Conservation (phyloP, 1,284 basidiomycete species). For the Vanrija pseudolonga region DNA sequence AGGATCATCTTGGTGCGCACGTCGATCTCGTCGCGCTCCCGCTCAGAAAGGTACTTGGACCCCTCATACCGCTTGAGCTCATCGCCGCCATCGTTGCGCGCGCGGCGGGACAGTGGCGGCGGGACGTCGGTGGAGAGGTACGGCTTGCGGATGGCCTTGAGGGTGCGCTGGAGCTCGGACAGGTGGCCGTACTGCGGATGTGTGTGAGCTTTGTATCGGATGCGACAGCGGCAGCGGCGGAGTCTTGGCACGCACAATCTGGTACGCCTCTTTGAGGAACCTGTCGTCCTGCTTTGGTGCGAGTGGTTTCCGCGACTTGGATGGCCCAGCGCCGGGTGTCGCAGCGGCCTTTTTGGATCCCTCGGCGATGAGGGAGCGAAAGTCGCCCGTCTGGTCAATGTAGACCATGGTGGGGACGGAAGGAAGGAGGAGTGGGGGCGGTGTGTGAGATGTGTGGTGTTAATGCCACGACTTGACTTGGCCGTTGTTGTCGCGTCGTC, state of each 20-base stretch:
- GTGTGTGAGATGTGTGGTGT: not conserved
- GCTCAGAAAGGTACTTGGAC: constrained; percentile 52
- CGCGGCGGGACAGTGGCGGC: constrained; percentile 27
- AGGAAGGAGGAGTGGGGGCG: not conserved
- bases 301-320: constrained; percentile 11
- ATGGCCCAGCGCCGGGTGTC: constrained; percentile 11
- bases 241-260: constrained; percentile 34
- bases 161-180: constrained; percentile 28
- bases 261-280: constrained; percentile 48
- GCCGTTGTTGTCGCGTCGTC: no score
- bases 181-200: constrained; percentile 40
- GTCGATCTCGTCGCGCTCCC: constrained; percentile 58
- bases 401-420: constrained; percentile 14
- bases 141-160: constrained; percentile 42
- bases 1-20: constrained; percentile 55
- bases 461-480: no score
- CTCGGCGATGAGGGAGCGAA: constrained; percentile 19
- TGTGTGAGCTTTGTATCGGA: no score
- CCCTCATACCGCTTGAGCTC: constrained; percentile 41
- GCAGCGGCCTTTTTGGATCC: constrained; percentile 7
- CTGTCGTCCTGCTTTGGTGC: constrained; percentile 22
- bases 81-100: constrained; percentile 12
- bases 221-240: not conserved
- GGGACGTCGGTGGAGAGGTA: constrained; percentile 43
- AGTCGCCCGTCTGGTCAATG: constrained; percentile 22